Percentiles rank a stretch among this genome's conserved stretches.
phyloP scores from a whole-genome alignment of 1,139 yeast genomes.

The Scheffersomyces parashehatae region DNA sequence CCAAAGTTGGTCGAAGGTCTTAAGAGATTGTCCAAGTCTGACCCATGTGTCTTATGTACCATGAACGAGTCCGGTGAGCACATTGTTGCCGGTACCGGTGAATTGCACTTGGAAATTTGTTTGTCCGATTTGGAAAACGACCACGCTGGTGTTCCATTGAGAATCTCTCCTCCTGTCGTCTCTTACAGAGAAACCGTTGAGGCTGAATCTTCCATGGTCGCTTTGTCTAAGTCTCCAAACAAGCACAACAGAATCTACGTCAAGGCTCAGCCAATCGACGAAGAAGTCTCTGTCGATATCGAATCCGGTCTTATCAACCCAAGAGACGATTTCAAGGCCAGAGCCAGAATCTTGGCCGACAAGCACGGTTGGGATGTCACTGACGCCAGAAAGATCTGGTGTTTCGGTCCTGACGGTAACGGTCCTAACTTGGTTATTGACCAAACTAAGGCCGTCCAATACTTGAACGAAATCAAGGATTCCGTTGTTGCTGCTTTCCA shows the following conservation, averaged over 20 bases:
- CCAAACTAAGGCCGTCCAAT: conserved; percentile 99
- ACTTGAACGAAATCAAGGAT: conserved; percentile 98
- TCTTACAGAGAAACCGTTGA: conserved; percentile 98
- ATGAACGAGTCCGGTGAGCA: conserved; percentile 98
- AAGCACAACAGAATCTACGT: conserved; percentile 99
- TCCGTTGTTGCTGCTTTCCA: conserved; percentile 99
- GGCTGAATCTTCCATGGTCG: conserved; percentile 90
- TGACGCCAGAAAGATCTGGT: conserved; percentile 99
- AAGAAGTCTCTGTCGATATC: conserved; percentile 90
- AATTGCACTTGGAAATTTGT: conserved; percentile 98
- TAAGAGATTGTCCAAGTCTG: conserved; percentile 99
- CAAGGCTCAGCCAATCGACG: conserved; percentile 94
- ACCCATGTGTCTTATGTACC: conserved; percentile 92
- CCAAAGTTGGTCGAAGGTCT: conserved; percentile 99
- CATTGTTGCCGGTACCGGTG: conserved; percentile 99
- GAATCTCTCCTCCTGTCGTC: conserved; percentile 97
- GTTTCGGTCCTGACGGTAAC: conserved; percentile 99
- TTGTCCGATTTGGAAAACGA: conserved; percentile 94
- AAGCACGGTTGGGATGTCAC: conserved; percentile 99
- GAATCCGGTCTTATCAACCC: conserved; percentile 91
- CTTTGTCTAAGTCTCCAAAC: conserved; percentile 99
- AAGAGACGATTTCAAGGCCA: conserved; percentile 97
- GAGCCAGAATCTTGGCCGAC: conserved; percentile 99
- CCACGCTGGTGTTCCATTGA: conserved; percentile 99
- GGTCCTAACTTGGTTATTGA: conserved; percentile 99